Base-by-base conservation (phyloP, 208 protist genomes). In the Leishmania turanica region DNA sequence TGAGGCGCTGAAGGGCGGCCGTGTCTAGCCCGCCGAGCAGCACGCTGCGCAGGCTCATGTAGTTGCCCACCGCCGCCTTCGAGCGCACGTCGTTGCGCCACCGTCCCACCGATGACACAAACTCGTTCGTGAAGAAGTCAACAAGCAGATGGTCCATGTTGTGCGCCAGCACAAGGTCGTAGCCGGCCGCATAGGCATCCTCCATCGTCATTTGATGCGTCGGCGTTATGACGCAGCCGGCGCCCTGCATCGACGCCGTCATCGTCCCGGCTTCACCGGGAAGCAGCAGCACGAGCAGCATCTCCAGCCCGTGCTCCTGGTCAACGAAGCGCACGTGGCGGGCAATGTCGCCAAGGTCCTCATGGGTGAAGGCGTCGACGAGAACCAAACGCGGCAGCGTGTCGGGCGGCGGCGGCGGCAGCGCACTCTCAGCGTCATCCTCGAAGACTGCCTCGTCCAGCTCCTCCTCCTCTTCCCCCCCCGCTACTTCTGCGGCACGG, bases 281-380 rank as follows among this genome's bases (percentile, higher is more conserved):
- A 37, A 97, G 77, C 79, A 97, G 83, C 31, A 97, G 80, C 37
- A 92, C 86, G 42, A 97, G 79, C 34, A 96, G 84, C 56, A 96
- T 83, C 77, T 91, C 74, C 66, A 97, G 73, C 40, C 87, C 88
- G 72, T 92, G 86, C 71, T 95, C 84, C 60, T 86, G 54, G 75
- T 97, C 92, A 24, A 96, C 75, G 70, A 83, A 92, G 58, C 94
- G 88, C 15, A 97, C 47, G 65, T 95, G 87, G n/a, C 89, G 79
- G 24, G 91, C 76, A 81, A 96, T 95, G 47, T 96, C 92, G 49
- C 53, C 65, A 40, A 93, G 91, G 34, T 89, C 86, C 74, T 97
- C 94, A 80, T 97, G 94, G 51, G 94, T 96, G 82, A 91, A 97
- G 80, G 79, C 77, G 80, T 97, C 94, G 0, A 97, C 89, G 58